A percentile compares a stretch with the other conserved stretches of the same genome.
Conservation (phyloP, 2,329 filamentous ascomycete genomes). For the Fusarium euwallaceae region DNA sequence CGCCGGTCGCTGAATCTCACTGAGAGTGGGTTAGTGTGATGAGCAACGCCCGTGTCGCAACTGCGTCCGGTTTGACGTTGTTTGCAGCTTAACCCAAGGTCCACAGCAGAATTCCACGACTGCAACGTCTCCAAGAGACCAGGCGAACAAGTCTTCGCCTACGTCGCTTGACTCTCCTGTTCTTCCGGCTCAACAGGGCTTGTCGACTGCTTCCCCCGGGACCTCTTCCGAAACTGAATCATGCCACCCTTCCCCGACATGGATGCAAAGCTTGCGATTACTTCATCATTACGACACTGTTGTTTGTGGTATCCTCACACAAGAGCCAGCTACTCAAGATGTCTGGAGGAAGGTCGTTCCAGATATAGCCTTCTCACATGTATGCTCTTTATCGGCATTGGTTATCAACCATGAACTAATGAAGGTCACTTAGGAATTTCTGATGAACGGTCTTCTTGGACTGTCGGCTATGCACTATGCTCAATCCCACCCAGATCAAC, state of each 20-base stretch:
- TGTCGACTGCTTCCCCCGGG: neutral
- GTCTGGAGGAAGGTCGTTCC: conserved; percentile 28
- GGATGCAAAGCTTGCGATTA: conserved; percentile 32
- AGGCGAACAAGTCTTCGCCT: neutral
- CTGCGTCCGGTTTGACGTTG: conserved; percentile 28
- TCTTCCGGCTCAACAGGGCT: neutral
- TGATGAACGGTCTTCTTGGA: conserved; percentile 32
- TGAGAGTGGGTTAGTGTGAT: conserved; percentile 27
- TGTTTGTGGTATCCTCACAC: conserved; percentile 1
- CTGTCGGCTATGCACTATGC: conserved; percentile 29
- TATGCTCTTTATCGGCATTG: neutral
- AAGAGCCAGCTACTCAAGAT: neutral
- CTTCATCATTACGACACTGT: conserved; percentile 31
- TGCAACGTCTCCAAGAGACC: neutral
- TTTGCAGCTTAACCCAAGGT: conserved; percentile 26
- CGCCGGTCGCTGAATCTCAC: neutral
- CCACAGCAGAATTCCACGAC: neutral
- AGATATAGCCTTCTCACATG: conserved; percentile 25
- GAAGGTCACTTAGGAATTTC: conserved; percentile 14
- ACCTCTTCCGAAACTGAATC: neutral
- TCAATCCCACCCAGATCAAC: conserved; percentile 14
- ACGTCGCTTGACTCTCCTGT: neutral
- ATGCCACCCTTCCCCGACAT: conserved; percentile 7
- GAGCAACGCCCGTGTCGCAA: conserved; percentile 30
- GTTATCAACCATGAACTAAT: neutral